Evolutionary conservation across 2,329 filamentous ascomycete species (phyloP), one percentile per base, ranked within the genome.

Genomic region (Fusarium torulosum): DNA sequence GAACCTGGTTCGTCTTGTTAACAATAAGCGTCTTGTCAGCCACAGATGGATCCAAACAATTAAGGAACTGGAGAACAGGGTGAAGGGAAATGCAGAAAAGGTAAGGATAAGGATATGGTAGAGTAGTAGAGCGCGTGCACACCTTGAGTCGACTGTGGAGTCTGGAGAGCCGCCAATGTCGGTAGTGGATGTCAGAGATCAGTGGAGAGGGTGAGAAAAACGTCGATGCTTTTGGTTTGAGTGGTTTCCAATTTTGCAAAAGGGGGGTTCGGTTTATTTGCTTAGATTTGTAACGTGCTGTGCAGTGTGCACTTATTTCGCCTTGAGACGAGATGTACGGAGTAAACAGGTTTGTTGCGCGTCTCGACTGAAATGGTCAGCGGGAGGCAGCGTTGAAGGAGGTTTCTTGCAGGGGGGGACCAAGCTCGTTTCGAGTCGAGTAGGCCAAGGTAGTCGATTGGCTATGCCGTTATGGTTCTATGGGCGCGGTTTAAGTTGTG

Each of bases 131-230:
- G 43, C 46, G 59, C 23, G 49, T 52, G 43, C 37, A 44, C 40
- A 52, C 60, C 46, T 57, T 47, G 46, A 14, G 29, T 33, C 6
- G 29, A 15, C 29, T 47, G 57, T 45, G 64, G 54, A 59, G 65
- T 47, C 52, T 45, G 64, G 54, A 59, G 64, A 55, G 65, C 35
- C 42, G 51, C 47, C 62, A 66, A 43, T 61, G 43, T 54, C 47
- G 57, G 52, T 62, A 68, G 65, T 66, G 65, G 47, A 53, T 52
- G 65, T 68, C 56, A 66, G 55, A 68, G 65, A 68, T 66, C 47
- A 44, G 65, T 69, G 55, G 65, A 53, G 61, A 62, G 47, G 29
- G 52, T 42, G 60, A 47, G 31, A 60, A 15, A 41, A 56, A 54
- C 47, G 60, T 55, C 31, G 47, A 57, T 58, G 55, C 35, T 52